Conservation (phyloP, 768 basidiomycete species). For the Lentinula sp. region DNA sequence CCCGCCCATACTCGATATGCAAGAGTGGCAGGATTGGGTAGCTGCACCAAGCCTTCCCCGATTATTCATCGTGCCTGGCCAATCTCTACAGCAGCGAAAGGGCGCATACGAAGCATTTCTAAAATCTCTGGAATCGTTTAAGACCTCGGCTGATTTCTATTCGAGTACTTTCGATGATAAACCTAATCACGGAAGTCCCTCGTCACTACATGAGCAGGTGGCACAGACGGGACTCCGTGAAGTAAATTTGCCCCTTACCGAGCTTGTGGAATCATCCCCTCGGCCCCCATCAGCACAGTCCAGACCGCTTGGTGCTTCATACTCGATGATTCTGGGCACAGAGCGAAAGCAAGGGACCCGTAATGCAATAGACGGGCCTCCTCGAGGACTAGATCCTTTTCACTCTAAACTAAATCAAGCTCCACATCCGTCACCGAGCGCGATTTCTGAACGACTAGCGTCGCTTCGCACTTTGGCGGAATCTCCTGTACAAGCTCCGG, state of each 20-base stretch:
- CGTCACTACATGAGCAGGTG: background rate
- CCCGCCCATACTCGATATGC: background rate
- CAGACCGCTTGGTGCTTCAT: background rate
- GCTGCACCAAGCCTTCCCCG: background rate
- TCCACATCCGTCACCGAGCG: background rate
- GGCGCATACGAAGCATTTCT: background rate
- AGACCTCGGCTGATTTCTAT: too few species aligned
- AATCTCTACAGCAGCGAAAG: background rate
- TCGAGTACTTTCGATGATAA: background rate
- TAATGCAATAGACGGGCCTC: background rate
- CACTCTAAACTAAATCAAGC: background rate
- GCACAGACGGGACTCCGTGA: background rate
- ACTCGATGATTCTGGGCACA: background rate
- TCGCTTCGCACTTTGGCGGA: background rate
- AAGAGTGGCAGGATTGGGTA: constrained; percentile 7
- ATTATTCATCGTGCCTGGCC: background rate
- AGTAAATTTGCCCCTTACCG: background rate
- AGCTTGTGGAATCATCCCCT: background rate
- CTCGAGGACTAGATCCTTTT: background rate
- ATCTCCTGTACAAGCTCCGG: background rate
- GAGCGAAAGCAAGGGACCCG: background rate
- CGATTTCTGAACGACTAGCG: background rate
- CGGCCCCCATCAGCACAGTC: background rate
- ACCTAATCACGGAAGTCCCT: background rate
- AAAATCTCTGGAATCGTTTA: background rate